Evolutionary conservation across 2,329 filamentous ascomycete genomes (phyloP).

Genomic region (Tolypocladium tundrense): DNA sequence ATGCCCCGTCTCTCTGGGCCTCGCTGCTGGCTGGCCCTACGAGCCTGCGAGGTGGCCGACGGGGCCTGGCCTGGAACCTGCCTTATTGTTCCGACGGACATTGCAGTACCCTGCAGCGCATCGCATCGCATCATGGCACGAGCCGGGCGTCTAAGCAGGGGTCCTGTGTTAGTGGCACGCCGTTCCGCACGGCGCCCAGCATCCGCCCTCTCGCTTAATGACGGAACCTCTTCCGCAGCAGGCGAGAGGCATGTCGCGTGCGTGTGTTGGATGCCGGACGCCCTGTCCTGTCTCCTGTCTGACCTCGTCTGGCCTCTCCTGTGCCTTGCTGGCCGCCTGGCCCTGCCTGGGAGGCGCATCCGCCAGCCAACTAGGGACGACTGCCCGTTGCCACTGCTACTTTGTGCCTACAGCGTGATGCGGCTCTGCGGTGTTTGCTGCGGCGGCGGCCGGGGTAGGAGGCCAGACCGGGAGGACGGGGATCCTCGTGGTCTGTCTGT

Average conservation of each 20-base stretch:
- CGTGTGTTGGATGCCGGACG: not conserved
- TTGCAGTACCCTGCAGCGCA: conserved; percentile 1
- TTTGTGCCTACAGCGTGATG: not conserved
- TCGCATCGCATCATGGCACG: not conserved
- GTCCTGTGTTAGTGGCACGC: not conserved
- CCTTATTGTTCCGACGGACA: conserved; percentile 1
- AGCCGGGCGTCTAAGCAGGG: not conserved
- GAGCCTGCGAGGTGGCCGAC: not conserved
- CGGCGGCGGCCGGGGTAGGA: not conserved
- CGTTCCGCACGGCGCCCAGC: not conserved
- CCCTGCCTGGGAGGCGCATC: not conserved
- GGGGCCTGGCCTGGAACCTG: not conserved
- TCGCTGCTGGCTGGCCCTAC: not conserved
- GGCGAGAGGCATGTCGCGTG: not conserved
- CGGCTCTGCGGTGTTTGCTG: not conserved
- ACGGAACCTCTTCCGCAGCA: conserved; percentile 4
- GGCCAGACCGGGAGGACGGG: not conserved
- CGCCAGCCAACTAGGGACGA: not conserved
- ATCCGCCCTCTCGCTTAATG: conserved; percentile 4
- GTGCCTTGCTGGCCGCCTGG: not conserved
- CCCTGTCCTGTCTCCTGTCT: not conserved
- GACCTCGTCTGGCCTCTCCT: not conserved
- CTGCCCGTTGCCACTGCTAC: not conserved
- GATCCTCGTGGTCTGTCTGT: not conserved
- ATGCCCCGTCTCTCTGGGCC: not conserved